A percentile compares a stretch with the other conserved stretches of the same genome.
Evolutionary conservation across 805 yeast genomes (phyloP).

Genomic region (Lachancea dasiensis): DNA sequence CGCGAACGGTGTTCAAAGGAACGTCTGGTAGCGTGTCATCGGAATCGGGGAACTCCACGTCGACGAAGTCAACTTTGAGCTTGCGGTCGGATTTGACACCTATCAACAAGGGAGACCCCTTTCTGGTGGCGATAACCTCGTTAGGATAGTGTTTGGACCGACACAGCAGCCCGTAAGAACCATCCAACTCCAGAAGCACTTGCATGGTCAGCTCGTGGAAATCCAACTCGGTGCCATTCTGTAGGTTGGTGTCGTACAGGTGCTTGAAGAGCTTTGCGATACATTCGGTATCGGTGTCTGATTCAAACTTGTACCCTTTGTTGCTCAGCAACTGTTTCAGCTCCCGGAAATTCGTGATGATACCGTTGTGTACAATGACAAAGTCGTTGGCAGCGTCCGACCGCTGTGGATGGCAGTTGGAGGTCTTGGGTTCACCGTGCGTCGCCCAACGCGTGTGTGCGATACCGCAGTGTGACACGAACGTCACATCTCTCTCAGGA

Average conservation of each 20-base stretch:
- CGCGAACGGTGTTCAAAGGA: conserved; percentile 23
- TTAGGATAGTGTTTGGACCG: conserved; percentile 90
- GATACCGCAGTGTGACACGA: conserved; percentile 86
- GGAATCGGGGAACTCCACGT: conserved; percentile 88
- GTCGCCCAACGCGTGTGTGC: conserved; percentile 99
- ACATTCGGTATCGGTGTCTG: conserved; percentile 97
- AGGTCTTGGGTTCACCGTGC: conserved; percentile 84
- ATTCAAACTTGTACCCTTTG: conserved; percentile 78
- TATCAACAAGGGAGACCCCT: conserved; percentile 93
- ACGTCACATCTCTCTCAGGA: conserved; percentile 56
- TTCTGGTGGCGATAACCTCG: conserved; percentile 94
- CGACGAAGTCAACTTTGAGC: conserved; percentile 95
- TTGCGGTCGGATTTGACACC: conserved; percentile 96
- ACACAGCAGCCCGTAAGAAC: conserved; percentile 93
- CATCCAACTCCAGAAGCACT: conserved; percentile 88
- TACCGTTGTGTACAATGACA: conserved; percentile 94
- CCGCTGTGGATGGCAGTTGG: conserved; percentile 94
- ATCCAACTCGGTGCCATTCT: conserved; percentile 74
- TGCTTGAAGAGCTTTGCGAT: conserved; percentile 94
- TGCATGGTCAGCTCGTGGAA: conserved; percentile 89
- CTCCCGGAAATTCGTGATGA: conserved; percentile 91
- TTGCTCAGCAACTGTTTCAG: conserved; percentile 72
- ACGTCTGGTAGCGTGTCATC: conserved; percentile 34
- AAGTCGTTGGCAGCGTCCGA: conserved; percentile 81
- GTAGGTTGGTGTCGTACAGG: conserved; percentile 68